Evolutionary conservation across 2,329 filamentous ascomycete genomes (phyloP).

Genomic region (Penicillium aurantiogriseum): DNA sequence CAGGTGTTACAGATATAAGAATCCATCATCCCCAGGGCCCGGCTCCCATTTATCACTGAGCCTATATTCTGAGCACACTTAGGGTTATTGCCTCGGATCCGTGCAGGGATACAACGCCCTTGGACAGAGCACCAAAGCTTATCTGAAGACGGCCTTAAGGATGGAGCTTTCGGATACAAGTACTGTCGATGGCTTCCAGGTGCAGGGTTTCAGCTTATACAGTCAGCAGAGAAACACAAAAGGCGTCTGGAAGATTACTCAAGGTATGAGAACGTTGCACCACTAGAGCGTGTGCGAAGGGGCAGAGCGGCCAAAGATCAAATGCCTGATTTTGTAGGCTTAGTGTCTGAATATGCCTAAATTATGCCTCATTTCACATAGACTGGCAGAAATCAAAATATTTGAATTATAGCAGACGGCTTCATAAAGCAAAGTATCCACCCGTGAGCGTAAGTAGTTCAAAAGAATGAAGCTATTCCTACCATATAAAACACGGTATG

Average conservation of each 20-base stretch:
- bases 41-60: no score
- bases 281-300: neutral
- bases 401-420: no score
- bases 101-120: neutral
- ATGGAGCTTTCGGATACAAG: neutral
- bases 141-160: neutral
- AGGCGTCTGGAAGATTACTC: neutral
- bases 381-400: no score
- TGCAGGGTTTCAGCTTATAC: neutral
- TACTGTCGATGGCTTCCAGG: neutral
- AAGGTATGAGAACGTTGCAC: neutral
- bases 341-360: no score
- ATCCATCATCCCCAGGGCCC: neutral
- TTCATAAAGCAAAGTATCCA: no score
- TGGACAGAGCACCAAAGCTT: neutral
- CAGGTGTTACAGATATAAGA: neutral
- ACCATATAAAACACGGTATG: no score
- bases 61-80: neutral
- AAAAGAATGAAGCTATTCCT: no score
- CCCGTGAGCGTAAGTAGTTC: no score
- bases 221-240: constrained; percentile 11
- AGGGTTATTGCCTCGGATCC: no score
- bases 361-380: no score
- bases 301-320: no score
- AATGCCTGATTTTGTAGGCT: no score